A percentile compares a stretch with the other conserved stretches of the same genome.
phyloP scores from a whole-genome alignment of 306 rosid genomes.

The Pyrus communis region DNA sequence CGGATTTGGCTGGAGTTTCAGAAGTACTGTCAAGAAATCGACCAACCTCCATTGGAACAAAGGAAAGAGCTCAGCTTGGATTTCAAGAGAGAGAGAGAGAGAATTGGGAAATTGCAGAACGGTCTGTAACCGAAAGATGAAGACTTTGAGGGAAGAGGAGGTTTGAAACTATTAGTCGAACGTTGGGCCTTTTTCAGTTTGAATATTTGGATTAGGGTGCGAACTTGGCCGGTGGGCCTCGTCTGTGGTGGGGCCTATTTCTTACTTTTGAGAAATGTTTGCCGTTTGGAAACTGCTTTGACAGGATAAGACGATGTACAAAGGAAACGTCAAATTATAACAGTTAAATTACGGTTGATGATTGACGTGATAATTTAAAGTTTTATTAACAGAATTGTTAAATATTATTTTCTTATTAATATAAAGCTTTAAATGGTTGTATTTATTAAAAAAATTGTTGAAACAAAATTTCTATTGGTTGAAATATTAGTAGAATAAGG shows the following conservation, averaged over 20 bases:
- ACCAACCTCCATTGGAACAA: conserved; percentile 19
- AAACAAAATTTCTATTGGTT: too few species aligned
- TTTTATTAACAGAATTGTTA: too few species aligned
- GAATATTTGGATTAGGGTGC: neutral
- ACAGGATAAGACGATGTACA: too few species aligned
- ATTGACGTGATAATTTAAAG: too few species aligned
- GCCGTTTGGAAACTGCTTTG: neutral
- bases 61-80: neutral
- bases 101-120: neutral
- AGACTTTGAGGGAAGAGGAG: neutral
- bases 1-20: conserved; percentile 25
- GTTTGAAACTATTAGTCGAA: conserved; percentile 6
- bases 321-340: too few species aligned
- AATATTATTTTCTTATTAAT: too few species aligned
- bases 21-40: neutral
- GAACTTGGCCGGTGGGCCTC: neutral
- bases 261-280: neutral
- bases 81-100: neutral
- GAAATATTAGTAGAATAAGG: too few species aligned
- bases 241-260: neutral
- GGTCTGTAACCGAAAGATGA: neutral
- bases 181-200: neutral
- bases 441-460: too few species aligned
- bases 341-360: too few species aligned
- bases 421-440: too few species aligned